Percentiles rank a stretch among this genome's conserved stretches.
Conservation (phyloP, 2,329 filamentous ascomycete species). For the Clarireedia monteithiana region DNA sequence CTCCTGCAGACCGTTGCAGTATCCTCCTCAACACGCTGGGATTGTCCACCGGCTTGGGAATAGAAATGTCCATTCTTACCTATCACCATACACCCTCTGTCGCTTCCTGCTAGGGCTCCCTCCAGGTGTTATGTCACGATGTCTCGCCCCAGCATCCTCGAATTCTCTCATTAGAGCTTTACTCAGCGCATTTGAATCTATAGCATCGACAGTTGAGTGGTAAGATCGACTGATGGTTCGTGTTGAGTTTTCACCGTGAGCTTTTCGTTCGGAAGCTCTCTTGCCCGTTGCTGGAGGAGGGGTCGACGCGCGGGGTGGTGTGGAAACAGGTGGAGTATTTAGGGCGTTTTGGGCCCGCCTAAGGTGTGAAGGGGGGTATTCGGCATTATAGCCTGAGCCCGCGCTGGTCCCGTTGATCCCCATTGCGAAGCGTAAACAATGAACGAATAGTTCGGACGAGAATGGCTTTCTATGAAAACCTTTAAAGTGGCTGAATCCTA, state of each 20-base stretch:
- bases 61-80: conserved; percentile 27
- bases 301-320: conserved; percentile 27
- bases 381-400: conserved; percentile 17
- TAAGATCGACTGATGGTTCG: conserved; percentile 16
- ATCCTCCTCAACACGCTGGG: not conserved
- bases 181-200: conserved; percentile 49
- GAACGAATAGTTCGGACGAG: not conserved
- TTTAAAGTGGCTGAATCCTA: not conserved
- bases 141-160: conserved; percentile 46
- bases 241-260: conserved; percentile 15
- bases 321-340: conserved; percentile 24
- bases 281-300: conserved; percentile 25
- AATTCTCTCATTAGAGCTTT: conserved; percentile 52
- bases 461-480: not conserved
- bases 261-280: conserved; percentile 25
- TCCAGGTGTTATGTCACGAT: conserved; percentile 53
- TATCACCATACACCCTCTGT: conserved; percentile 56
- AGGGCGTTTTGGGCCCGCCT: conserved; percentile 20
- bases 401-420: conserved; percentile 21
- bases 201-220: conserved; percentile 15
- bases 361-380: conserved; percentile 19
- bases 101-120: conserved; percentile 62
- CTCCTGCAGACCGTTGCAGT: not conserved
- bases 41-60: not conserved
- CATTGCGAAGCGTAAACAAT: conserved; percentile 17